Conservation (phyloP, 169 alveolate species). For the Ophryocystis elektroscirrha region DNA sequence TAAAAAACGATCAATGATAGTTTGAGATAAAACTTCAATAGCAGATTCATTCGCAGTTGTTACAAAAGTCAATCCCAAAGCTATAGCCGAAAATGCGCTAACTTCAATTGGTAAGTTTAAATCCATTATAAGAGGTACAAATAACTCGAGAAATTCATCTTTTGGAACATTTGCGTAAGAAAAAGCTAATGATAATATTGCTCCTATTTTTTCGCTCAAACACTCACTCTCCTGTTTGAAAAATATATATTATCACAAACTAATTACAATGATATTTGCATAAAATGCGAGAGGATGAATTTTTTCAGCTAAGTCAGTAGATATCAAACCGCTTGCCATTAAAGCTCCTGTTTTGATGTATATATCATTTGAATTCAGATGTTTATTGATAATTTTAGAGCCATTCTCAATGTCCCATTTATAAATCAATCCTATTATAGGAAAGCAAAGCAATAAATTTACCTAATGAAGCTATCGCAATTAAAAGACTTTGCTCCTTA, state of each 20-base stretch:
- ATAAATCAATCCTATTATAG: slow-evolving; percentile 52
- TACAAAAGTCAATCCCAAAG: slow-evolving; percentile 78
- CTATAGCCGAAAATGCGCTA: slow-evolving; percentile 79
- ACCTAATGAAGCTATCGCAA: slow-evolving; percentile 75
- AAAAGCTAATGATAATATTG: slow-evolving; percentile 78
- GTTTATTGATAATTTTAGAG: slow-evolving; percentile 38
- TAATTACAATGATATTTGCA: slow-evolving; percentile 17
- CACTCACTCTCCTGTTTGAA: slow-evolving; percentile 17
- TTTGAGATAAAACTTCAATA: slow-evolving; percentile 64
- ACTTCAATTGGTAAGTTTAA: slow-evolving; percentile 54
- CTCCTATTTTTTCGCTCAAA: slow-evolving; percentile 72
- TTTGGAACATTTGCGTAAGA: slow-evolving; percentile 91
- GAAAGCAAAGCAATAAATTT: background rate
- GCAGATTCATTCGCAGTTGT: slow-evolving; percentile 81
- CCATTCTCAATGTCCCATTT: slow-evolving; percentile 86
- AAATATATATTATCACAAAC: background rate
- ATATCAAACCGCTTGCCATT: slow-evolving; percentile 56
- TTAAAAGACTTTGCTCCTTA: slow-evolving; percentile 71
- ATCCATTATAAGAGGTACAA: slow-evolving; percentile 63
- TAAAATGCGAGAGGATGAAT: slow-evolving; percentile 33
- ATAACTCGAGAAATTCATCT: slow-evolving; percentile 57
- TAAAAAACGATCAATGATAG: slow-evolving; percentile 49
- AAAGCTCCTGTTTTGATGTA: slow-evolving; percentile 80
- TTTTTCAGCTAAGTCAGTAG: slow-evolving; percentile 19
- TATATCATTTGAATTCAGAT: slow-evolving; percentile 72